These are phyloP conservation scores for Tephrocybe sp. DNA, from an alignment of 768 basidiomycete genomes.

Conservation along the genomic window DNA sequence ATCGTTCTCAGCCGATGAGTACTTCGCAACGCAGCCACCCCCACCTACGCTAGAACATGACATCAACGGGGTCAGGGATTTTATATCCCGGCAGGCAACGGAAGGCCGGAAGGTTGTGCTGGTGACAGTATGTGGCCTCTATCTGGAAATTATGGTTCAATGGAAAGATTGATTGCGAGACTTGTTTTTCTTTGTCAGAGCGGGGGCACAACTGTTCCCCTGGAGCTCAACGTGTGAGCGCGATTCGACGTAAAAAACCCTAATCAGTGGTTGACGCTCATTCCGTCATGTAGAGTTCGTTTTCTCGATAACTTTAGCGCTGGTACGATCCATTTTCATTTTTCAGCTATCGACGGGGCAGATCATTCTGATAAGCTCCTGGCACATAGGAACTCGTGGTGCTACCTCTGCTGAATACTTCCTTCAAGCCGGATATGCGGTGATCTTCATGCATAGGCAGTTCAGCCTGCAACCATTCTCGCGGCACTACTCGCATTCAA, in stretches of 20 bases:
- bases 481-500: slow-evolving; percentile 96
- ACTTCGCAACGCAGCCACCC: slow-evolving; percentile 85
- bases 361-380: slow-evolving; percentile 5
- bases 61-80: slow-evolving; percentile 61
- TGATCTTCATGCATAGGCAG: slow-evolving; percentile 98
- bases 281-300: slow-evolving; percentile 68
- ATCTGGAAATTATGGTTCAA: not conserved
- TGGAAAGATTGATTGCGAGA: not conserved
- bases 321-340: slow-evolving; percentile 48
- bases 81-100: slow-evolving; percentile 66
- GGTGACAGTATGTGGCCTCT: slow-evolving; percentile 73
- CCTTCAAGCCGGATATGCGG: slow-evolving; percentile 89
- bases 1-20: slow-evolving; percentile 82
- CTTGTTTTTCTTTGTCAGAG: slow-evolving; percentile 54
- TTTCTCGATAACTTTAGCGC: slow-evolving; percentile 99
- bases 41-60: slow-evolving; percentile 74
- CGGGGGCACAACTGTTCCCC: slow-evolving; percentile 95
- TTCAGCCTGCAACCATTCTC: slow-evolving; percentile 98
- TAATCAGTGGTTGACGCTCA: slow-evolving; percentile 18
- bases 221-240: slow-evolving; percentile 98
- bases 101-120: slow-evolving; percentile 80
- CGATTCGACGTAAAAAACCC: slow-evolving; percentile 24
- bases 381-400: slow-evolving; percentile 81
- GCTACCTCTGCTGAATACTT: slow-evolving; percentile 99
- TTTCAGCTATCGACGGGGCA: too few species aligned